These are phyloP conservation scores for Choanephora cucurbitarum DNA, from an alignment of 371 early-diverging fungal genomes.

Conservation along the genomic window DNA sequence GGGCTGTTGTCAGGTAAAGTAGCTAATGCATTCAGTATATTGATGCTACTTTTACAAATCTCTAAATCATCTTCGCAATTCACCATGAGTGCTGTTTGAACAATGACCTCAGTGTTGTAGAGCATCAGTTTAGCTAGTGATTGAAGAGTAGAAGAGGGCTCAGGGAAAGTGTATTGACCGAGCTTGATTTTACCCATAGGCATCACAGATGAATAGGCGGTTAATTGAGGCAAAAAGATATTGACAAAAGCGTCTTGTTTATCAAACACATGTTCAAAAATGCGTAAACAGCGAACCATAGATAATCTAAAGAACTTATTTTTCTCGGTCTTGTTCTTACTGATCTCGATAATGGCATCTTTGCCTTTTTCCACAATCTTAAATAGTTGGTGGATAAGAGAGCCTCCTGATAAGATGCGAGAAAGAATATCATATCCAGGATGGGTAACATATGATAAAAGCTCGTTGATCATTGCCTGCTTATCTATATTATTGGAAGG, in stretches of 20 bases:
- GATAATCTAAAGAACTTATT: slow-evolving; percentile 28
- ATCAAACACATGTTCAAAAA: slow-evolving; percentile 62
- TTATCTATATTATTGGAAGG: background rate
- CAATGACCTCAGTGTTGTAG: slow-evolving; percentile 64
- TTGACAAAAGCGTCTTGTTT: slow-evolving; percentile 71
- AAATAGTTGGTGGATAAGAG: slow-evolving; percentile 65
- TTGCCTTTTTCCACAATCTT: slow-evolving; percentile 56
- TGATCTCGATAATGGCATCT: background rate
- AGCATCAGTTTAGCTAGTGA: slow-evolving; percentile 78
- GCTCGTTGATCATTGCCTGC: background rate
- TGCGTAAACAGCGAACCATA: slow-evolving; percentile 59
- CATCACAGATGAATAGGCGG: slow-evolving; percentile 11
- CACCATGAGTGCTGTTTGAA: slow-evolving; percentile 71
- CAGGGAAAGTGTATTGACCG: slow-evolving; percentile 20
- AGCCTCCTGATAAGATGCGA: slow-evolving; percentile 72
- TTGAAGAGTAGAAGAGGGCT: slow-evolving; percentile 46
- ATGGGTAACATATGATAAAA: slow-evolving; percentile 49
- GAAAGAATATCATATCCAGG: slow-evolving; percentile 84
- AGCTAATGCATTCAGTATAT: slow-evolving; percentile 67
- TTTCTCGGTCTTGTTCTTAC: background rate
- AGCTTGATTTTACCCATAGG: slow-evolving; percentile 26
- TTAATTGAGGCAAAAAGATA: slow-evolving; percentile 60
- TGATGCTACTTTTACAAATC: slow-evolving; percentile 67
- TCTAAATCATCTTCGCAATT: slow-evolving; percentile 55
- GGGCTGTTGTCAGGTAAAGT: slow-evolving; percentile 17